These are phyloP conservation scores for Dothideomycetes sp. DNA, from an alignment of 2,329 filamentous ascomycete species.

Conservation along the genomic window DNA sequence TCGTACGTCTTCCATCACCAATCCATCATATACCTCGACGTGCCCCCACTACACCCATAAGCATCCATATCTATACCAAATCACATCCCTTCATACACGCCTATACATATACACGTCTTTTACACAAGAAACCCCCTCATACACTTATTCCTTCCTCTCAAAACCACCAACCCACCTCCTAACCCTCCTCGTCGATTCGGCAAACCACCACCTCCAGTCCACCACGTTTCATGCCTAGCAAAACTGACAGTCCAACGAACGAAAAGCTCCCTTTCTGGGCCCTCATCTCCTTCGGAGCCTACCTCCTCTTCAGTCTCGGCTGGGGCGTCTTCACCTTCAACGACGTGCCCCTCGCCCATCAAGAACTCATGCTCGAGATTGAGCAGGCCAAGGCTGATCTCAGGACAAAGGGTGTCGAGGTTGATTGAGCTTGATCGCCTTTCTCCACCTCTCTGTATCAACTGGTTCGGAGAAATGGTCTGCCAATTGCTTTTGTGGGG, in stretches of 20 bases:
- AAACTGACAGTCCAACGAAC: too few relatives aligned
- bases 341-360: constrained; percentile 83
- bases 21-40: constrained; percentile 1
- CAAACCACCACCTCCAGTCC: too few relatives aligned
- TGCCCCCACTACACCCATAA: neutral
- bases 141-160: too few relatives aligned
- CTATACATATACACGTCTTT: too few relatives aligned
- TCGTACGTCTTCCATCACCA: constrained; percentile 50
- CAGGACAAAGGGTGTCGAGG: constrained; percentile 61
- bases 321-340: constrained; percentile 93
- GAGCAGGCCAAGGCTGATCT: constrained; percentile 64
- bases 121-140: too few relatives aligned
- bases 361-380: constrained; percentile 80
- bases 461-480: too few relatives aligned
- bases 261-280: constrained; percentile 85
- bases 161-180: too few relatives aligned
- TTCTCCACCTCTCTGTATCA: neutral
- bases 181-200: too few relatives aligned
- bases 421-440: constrained; percentile 45
- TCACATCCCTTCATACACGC: too few relatives aligned
- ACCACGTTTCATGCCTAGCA: constrained; percentile 3
- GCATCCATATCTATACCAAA: too few relatives aligned
- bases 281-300: constrained; percentile 81
- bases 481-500: too few relatives aligned
- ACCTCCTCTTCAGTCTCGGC: constrained; percentile 83